A percentile compares a stretch with the other conserved stretches of the same genome.
Evolutionary conservation across 306 rosid genomes (phyloP).

Genomic region (Abrus pulchellus): DNA sequence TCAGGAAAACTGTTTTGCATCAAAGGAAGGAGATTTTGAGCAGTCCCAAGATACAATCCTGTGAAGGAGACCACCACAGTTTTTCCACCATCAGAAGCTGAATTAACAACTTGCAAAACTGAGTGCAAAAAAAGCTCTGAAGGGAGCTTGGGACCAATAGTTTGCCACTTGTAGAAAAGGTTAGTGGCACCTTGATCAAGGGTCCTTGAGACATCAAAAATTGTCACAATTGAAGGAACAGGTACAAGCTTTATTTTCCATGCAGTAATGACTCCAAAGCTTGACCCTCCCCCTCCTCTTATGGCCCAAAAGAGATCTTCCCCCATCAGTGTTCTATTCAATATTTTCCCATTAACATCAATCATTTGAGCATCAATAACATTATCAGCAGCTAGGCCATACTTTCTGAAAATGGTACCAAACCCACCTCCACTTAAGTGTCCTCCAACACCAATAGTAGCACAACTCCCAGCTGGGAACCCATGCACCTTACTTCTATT

Average conservation of each 20-base stretch:
- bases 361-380: slow-evolving; percentile 41
- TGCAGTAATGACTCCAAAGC: slow-evolving; percentile 48
- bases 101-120: slow-evolving; percentile 8
- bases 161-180: slow-evolving; percentile 48
- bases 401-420: slow-evolving; percentile 50
- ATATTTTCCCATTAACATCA: slow-evolving; percentile 45
- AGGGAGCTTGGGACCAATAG: slow-evolving; percentile 36
- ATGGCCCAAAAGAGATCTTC: slow-evolving; percentile 57
- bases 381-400: slow-evolving; percentile 51
- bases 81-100: slow-evolving; percentile 27
- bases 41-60: slow-evolving; percentile 50
- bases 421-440: slow-evolving; percentile 54
- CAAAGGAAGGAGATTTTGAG: slow-evolving; percentile 33
- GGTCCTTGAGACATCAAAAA: slow-evolving; percentile 39
- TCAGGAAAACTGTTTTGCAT: slow-evolving; percentile 41
- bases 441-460: slow-evolving; percentile 53
- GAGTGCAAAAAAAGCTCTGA: slow-evolving; percentile 43
- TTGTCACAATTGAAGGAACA: slow-evolving; percentile 48
- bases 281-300: slow-evolving; percentile 56
- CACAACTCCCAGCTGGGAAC: slow-evolving; percentile 52
- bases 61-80: slow-evolving; percentile 33
- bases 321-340: slow-evolving; percentile 49
- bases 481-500: slow-evolving; percentile 42
- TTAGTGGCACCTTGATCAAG: slow-evolving; percentile 28
- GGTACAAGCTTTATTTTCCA: slow-evolving; percentile 49